Conservation (phyloP, 73 alveolate genomes). For the Paramecium caudatum region DNA sequence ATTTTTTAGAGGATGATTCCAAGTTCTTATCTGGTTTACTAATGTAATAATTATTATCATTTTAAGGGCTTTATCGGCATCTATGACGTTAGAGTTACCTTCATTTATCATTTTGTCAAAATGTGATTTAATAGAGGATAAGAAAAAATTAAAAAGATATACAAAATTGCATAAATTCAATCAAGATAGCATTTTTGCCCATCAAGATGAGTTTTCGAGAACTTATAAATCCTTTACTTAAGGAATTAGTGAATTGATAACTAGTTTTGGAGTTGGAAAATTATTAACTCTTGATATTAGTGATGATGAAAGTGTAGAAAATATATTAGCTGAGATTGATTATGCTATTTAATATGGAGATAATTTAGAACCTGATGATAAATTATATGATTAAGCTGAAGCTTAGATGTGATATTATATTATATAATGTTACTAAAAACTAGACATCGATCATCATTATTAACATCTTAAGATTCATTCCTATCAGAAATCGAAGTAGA, state of each 20-base stretch:
- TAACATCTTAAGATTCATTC: conserved; percentile 40
- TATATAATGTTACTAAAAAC: conserved; percentile 28
- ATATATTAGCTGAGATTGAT: conserved; percentile 67
- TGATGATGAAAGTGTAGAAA: conserved; percentile 69
- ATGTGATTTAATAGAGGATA: conserved; percentile 80
- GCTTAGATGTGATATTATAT: not conserved
- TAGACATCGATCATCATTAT: conserved; percentile 15
- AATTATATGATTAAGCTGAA: conserved; percentile 72
- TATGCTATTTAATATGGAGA: conserved; percentile 73
- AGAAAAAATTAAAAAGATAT: conserved; percentile 48
- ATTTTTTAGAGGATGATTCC: conserved; percentile 93
- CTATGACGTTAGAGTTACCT: conserved; percentile 98
- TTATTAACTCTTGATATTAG: conserved; percentile 47
- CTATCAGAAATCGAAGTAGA: conserved; percentile 64
- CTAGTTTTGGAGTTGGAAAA: conserved; percentile 7
- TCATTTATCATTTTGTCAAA: conserved; percentile 90
- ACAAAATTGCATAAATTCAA: conserved; percentile 35
- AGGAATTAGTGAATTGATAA: conserved; percentile 46
- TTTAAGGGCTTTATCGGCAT: conserved; percentile 97
- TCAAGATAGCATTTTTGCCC: not conserved
- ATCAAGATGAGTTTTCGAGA: conserved; percentile 48
- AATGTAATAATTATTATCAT: conserved; percentile 81
- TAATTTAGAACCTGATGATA: conserved; percentile 76
- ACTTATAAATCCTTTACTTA: conserved; percentile 56
- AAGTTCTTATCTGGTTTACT: conserved; percentile 94